Base-by-base conservation (phyloP, 2,329 filamentous ascomycete species). In the Aspergillus spinulosporus region DNA sequence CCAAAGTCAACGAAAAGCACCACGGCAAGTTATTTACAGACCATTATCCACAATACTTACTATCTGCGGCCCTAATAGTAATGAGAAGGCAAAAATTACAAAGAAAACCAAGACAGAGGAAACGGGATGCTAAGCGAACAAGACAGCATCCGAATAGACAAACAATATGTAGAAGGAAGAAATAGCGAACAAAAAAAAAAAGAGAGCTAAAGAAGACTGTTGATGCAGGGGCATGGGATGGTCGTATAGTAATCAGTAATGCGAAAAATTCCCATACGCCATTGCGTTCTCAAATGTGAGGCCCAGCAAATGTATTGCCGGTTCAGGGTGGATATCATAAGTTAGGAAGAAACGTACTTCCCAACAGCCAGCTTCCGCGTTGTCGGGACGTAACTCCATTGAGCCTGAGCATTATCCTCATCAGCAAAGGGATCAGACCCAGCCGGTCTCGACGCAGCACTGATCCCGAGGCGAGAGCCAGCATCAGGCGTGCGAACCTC, bases 351-450 rank as follows among this genome's bases (percentile, higher is more conserved):
- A 65, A 89, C 84, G 72, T 94, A 96, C 74, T 87, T 89, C 46
- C 90, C 90, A 68, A 84, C 87, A 26, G 89, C 81, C 62, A 94
- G 71, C 75, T 87, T 92, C 72, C 84, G 84, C 52, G 81, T 76
- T 4, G 83, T 79, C 8, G 85, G 83, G 37, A 95, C 82, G 40
- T 85, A 82, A 29, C 82, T 81, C 91, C 90, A 96, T 32, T 58
- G 74, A 64, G 66, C 64, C 62, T 66, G 64, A 9, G 62, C 65
- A 12, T 65, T 64, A 4, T 62, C 67, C 11, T 75, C 76, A 57
- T 81, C 80, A 11, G 79, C 78, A 60, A 82, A 81, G 3, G 78
- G 79, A 56, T 81, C 78, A 12, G 62, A 59, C 11, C 73, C 73
- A 7, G 64, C 60, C 21, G 57, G 44, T 28, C 61, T 48, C 43